Conservation (phyloP, 306 rosid species). For the Sophora flavescens region DNA sequence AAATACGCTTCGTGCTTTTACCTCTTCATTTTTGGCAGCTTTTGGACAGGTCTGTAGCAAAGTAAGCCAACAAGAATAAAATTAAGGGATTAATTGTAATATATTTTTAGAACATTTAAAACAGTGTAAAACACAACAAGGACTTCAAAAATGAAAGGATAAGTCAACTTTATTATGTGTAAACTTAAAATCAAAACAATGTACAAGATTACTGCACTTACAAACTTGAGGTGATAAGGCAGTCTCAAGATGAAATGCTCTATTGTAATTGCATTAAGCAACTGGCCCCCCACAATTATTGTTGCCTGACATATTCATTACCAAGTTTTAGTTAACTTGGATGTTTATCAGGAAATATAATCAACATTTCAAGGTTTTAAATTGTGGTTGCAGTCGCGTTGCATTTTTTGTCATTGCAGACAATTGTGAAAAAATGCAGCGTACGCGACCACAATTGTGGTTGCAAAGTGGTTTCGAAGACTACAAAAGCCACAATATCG, state of each 20-base stretch:
- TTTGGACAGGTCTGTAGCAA: conserved; percentile 81
- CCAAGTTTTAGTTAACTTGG: conserved; percentile 22
- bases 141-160: background rate
- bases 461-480: too few species aligned
- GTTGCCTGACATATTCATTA: conserved; percentile 72
- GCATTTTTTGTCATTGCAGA: too few species aligned
- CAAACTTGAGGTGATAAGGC: conserved; percentile 95
- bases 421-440: too few species aligned
- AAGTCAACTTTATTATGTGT: background rate
- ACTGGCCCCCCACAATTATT: conserved; percentile 81
- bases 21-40: conserved; percentile 83
- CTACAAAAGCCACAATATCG: too few species aligned
- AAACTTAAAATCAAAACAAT: conserved; percentile 27
- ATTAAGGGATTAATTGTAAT: conserved; percentile 31
- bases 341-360: conserved; percentile 11
- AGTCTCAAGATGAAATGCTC: conserved; percentile 96
- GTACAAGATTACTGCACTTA: conserved; percentile 51
- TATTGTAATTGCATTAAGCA: conserved; percentile 86
- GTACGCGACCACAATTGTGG: too few species aligned
- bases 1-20: conserved; percentile 74
- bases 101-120: background rate
- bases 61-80: conserved; percentile 41
- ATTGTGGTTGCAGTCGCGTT: too few species aligned
- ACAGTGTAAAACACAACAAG: conserved; percentile 1
- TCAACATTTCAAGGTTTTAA: too few species aligned